A percentile compares a stretch with the other conserved stretches of the same genome.
Evolutionary conservation across 306 rosid genomes (phyloP).

Genomic region (Acacia acuminata): DNA sequence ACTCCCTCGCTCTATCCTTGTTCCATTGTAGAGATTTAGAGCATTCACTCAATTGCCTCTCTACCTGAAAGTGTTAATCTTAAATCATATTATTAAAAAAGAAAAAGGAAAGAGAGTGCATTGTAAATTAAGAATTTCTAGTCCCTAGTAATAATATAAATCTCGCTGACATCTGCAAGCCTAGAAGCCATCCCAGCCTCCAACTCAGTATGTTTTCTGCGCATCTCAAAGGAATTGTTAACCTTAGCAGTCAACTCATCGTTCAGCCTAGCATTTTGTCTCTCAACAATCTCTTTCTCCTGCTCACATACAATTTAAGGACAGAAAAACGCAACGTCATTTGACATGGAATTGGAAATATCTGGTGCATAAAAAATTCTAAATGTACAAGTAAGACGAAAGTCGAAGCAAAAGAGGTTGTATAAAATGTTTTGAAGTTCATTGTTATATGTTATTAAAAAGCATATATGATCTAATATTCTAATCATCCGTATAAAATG

Average conservation of each 20-base stretch:
- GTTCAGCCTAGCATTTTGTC: conserved; percentile 82
- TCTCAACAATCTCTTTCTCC: conserved; percentile 93
- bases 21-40: conserved; percentile 74
- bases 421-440: background rate
- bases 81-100: conserved; percentile 5
- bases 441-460: background rate
- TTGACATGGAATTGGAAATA: conserved; percentile 24
- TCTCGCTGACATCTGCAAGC: conserved; percentile 65
- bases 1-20: conserved; percentile 78
- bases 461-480: background rate
- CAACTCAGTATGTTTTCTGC: conserved; percentile 59
- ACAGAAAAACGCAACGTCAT: conserved; percentile 22
- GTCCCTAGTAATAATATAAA: conserved; percentile 4
- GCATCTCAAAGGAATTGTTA: conserved; percentile 60
- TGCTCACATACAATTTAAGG: conserved; percentile 33
- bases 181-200: conserved; percentile 77
- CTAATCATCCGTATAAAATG: background rate
- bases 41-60: conserved; percentile 72
- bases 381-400: conserved; percentile 7
- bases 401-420: conserved; percentile 1
- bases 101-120: background rate
- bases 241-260: conserved; percentile 80
- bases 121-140: background rate
- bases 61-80: conserved; percentile 49
- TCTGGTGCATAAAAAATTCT: background rate